Base-by-base conservation (phyloP, 768 basidiomycete species). In the Xanthoconium stramineum region DNA sequence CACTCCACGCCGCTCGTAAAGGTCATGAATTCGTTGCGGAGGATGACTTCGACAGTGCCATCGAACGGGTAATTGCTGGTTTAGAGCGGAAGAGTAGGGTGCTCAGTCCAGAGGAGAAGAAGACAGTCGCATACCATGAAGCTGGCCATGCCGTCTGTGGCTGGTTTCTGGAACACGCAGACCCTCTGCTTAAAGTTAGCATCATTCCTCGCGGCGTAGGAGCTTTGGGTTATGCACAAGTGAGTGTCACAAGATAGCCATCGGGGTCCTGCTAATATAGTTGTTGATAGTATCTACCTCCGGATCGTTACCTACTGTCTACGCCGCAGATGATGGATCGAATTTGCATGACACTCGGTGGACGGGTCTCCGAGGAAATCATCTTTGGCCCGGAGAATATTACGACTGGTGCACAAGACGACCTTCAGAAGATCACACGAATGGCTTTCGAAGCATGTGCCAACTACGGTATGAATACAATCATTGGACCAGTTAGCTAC, bases 261-360 rank as follows among this genome's bases (percentile, higher is more conserved):
- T 37, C 36, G 32, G 52, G 19, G 39, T 33, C 59, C 54, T 2
- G 49, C 52, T 69, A 13, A 65, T 30, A 32, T 13, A 30, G 39
- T 33, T 58, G 32, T 29, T 6, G 38, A 44, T 60, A 94, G 88
- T 98, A 98, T 73, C 81, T 98, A 6, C 95, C 94, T 52, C 89
- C 94, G 36, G 96, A 99, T 65, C 89, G 93, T 44, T 98, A 96
- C 78, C 84, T 99, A 20, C 84, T 96, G 58, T 93, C 95, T 8
- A 94, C 92, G 0, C 93, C 94, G 45, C 95, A 98, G 72, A 89
- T 99, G 82, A 69, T 82, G 30, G 96, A 99, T 71, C 83, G 94
- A 52, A 98, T 99, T 76, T 95, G 94, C 73, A 98, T 98, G 93
- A 98, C 97, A 0, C 82, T 99, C 24, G 97, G 97, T 55, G 97